phyloP scores from a whole-genome alignment of 2,329 filamentous ascomycete genomes.

The Ceratocystis variospora region DNA sequence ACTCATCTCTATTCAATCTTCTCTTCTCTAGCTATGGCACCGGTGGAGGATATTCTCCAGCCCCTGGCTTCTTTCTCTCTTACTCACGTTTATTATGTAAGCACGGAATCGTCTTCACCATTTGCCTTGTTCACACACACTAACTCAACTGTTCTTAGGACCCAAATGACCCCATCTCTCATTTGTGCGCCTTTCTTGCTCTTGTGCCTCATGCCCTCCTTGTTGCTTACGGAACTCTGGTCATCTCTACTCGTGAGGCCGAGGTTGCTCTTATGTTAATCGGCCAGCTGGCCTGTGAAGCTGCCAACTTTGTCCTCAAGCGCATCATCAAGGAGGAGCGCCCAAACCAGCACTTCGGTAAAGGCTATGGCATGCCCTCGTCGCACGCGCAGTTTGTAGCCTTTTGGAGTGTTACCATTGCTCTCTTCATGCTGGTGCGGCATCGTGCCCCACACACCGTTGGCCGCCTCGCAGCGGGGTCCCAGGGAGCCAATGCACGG shows the following conservation, averaged over 20 bases:
- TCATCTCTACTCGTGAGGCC: constrained; percentile 80
- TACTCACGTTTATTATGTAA: constrained; percentile 90
- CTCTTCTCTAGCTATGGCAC: constrained; percentile 7
- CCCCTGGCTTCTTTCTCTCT: constrained; percentile 80
- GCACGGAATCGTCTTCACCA: constrained; percentile 14
- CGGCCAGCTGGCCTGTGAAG: constrained; percentile 86
- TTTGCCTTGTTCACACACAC: constrained; percentile 2
- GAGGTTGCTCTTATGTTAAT: constrained; percentile 83
- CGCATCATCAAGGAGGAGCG: constrained; percentile 84
- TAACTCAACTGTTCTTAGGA: constrained; percentile 36
- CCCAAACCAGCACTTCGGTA: constrained; percentile 69
- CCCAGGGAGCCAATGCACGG: background rate
- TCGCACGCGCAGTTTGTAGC: constrained; percentile 92
- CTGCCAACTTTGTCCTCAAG: constrained; percentile 78
- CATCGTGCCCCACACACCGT: constrained; percentile 41
- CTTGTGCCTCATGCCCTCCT: constrained; percentile 85
- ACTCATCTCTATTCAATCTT: background rate
- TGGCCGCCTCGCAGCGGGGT: background rate
- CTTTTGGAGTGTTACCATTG: constrained; percentile 76
- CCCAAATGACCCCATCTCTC: constrained; percentile 70
- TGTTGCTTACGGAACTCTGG: constrained; percentile 76
- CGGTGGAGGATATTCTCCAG: constrained; percentile 6
- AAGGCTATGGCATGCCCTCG: constrained; percentile 92
- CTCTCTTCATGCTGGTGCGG: constrained; percentile 63
- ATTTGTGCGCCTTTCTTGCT: constrained; percentile 83